Evolutionary conservation across 2,329 filamentous ascomycete genomes (phyloP).

Genomic region (Xylariomycetidae sp.): DNA sequence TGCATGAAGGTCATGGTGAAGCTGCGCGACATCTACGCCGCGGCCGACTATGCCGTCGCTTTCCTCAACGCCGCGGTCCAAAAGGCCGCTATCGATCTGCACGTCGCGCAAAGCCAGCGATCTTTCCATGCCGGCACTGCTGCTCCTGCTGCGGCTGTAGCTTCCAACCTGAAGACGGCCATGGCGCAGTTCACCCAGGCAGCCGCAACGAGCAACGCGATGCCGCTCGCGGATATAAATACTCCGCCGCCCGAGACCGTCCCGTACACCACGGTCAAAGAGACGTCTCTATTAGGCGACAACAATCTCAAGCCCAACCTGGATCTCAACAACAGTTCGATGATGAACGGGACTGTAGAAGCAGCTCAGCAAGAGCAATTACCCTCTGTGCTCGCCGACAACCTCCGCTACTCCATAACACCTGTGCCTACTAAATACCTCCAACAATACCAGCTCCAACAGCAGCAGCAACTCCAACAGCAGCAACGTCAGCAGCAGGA

Average conservation of each 20-base stretch:
- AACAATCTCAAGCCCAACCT: neutral
- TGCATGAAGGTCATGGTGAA: conserved; percentile 91
- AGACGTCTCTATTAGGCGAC: conserved; percentile 20
- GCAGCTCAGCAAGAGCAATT: conserved; percentile 4
- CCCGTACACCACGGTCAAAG: conserved; percentile 36
- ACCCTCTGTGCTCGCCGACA: too few species aligned
- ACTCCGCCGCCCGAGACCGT: conserved; percentile 52
- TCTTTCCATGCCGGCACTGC: conserved; percentile 24
- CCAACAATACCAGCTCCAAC: conserved; percentile 2
- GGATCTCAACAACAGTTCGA: neutral
- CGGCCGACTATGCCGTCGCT: conserved; percentile 91
- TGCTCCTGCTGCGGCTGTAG: too few species aligned
- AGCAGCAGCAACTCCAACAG: conserved; percentile 1
- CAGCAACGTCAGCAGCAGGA: conserved; percentile 3
- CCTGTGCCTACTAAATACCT: conserved; percentile 3
- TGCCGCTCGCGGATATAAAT: conserved; percentile 26
- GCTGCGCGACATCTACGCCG: conserved; percentile 83
- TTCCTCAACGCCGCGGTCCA: conserved; percentile 90
- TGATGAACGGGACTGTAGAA: conserved; percentile 5
- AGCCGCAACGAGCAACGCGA: conserved; percentile 9
- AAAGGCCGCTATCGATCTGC: conserved; percentile 75
- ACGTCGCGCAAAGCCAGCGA: conserved; percentile 22
- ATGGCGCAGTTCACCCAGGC: conserved; percentile 16
- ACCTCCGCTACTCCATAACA: conserved; percentile 7
- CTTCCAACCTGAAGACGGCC: conserved; percentile 14